phyloP scores from a whole-genome alignment of 345 rosid species.

The Gynandropsis gynandra region DNA sequence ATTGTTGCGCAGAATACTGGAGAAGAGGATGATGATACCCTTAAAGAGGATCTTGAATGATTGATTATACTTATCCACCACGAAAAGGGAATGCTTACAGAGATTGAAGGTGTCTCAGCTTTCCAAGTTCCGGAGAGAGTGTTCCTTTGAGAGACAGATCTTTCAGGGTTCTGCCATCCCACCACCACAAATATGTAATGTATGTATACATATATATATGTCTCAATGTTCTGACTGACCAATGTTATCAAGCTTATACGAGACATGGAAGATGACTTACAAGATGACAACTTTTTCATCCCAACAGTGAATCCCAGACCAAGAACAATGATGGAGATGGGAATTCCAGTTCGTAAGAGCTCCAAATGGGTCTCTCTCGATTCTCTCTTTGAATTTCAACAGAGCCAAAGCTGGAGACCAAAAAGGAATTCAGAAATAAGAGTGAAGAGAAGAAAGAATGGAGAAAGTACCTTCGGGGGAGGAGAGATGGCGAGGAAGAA shows the following conservation, averaged over 20 bases:
- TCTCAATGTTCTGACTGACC: too few relatives aligned
- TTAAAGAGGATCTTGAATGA: too few relatives aligned
- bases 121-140: constrained; percentile 64
- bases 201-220: neutral
- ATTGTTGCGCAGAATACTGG: constrained; percentile 74
- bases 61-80: too few relatives aligned
- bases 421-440: neutral
- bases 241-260: too few relatives aligned
- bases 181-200: neutral
- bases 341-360: constrained; percentile 58
- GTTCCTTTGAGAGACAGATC: constrained; percentile 75
- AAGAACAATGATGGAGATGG: constrained; percentile 55
- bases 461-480: constrained; percentile 17
- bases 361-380: constrained; percentile 61
- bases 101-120: constrained; percentile 49
- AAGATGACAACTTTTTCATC: constrained; percentile 52
- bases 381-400: constrained; percentile 21
- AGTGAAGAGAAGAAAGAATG: constrained; percentile 13
- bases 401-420: constrained; percentile 1
- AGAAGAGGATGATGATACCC: constrained; percentile 14
- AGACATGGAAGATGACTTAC: constrained; percentile 61
- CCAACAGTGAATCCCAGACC: constrained; percentile 80
- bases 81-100: constrained; percentile 66
- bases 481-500: constrained; percentile 17
- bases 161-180: constrained; percentile 43